Conservation (phyloP, 768 basidiomycete genomes). For the Leccinellum albellum region DNA sequence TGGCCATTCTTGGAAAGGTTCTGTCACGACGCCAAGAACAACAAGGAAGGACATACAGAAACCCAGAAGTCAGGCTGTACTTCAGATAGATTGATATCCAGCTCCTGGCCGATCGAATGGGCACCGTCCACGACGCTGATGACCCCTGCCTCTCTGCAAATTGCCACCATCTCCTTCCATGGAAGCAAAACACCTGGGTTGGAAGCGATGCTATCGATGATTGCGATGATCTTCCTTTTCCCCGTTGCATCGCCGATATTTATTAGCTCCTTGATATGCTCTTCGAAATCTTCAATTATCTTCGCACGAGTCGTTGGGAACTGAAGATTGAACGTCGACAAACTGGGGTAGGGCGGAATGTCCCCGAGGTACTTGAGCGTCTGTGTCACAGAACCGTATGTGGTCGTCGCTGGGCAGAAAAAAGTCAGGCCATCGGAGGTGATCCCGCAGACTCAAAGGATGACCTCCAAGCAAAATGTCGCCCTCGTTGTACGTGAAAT, state of each 20-base stretch:
- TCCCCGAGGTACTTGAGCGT: constrained; percentile 56
- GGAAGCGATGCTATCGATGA: constrained; percentile 67
- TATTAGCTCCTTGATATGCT: constrained; percentile 32
- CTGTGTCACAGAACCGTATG: constrained; percentile 53
- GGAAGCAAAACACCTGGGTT: constrained; percentile 62
- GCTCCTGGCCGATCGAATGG: constrained; percentile 72
- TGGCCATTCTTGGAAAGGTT: constrained; percentile 59
- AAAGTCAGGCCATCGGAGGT: background rate
- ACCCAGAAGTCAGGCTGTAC: constrained; percentile 73
- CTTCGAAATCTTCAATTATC: constrained; percentile 50
- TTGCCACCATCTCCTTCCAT: constrained; percentile 63
- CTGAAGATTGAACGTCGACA: constrained; percentile 44
- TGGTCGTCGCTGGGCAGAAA: constrained; percentile 44
- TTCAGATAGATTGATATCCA: constrained; percentile 52
- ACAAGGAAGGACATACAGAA: constrained; percentile 45
- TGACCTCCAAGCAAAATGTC: constrained; percentile 58
- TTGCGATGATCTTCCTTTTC: constrained; percentile 52
- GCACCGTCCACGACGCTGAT: constrained; percentile 74
- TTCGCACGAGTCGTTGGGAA: constrained; percentile 57
- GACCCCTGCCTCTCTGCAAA: constrained; percentile 61
- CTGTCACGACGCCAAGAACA: background rate
- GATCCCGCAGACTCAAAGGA: background rate
- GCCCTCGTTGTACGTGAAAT: constrained; percentile 48
- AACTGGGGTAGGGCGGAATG: constrained; percentile 46
- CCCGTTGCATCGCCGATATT: constrained; percentile 15